phyloP scores from a whole-genome alignment of 2,329 filamentous ascomycete species.

The Dactylellina leptospora region DNA sequence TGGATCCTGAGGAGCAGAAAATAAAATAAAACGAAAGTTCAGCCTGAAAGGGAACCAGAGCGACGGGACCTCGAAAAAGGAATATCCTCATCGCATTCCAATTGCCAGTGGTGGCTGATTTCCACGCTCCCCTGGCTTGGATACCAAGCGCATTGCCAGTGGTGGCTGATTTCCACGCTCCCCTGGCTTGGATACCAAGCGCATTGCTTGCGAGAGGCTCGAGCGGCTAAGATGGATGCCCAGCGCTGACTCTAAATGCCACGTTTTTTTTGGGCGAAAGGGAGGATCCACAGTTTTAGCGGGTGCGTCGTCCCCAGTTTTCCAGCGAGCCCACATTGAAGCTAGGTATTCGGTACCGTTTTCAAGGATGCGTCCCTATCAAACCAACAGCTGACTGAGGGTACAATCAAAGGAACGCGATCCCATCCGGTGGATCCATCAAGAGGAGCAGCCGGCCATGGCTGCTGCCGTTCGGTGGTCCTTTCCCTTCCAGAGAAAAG shows the following conservation, averaged over 20 bases:
- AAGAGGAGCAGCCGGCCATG: constrained; percentile 26
- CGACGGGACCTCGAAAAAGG: constrained; percentile 36
- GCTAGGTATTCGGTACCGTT: constrained; percentile 47
- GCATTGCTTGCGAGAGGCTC: constrained; percentile 40
- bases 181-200: constrained; percentile 16
- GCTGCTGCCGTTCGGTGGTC: constrained; percentile 41
- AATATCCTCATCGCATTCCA: constrained; percentile 15
- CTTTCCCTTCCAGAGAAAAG: constrained; percentile 50
- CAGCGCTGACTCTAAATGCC: constrained; percentile 42
- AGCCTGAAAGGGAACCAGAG: constrained; percentile 53
- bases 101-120: constrained; percentile 24
- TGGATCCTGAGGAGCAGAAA: constrained; percentile 4
- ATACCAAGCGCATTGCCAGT: constrained; percentile 13
- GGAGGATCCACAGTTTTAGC: constrained; percentile 47
- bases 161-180: constrained; percentile 16
- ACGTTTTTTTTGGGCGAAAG: constrained; percentile 50
- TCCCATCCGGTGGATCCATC: constrained; percentile 35
- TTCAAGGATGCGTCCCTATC: constrained; percentile 37
- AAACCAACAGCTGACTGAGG: constrained; percentile 38
- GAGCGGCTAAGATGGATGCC: constrained; percentile 33
- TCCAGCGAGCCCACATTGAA: constrained; percentile 32
- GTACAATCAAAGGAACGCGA: constrained; percentile 23
- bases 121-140: constrained; percentile 1
- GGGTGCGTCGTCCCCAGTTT: constrained; percentile 50
- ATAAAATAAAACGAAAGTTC: constrained; percentile 41